These are phyloP conservation scores for Trichopus zeylanicus DNA, from an alignment of 116 monocot species.

Conservation along the genomic window DNA sequence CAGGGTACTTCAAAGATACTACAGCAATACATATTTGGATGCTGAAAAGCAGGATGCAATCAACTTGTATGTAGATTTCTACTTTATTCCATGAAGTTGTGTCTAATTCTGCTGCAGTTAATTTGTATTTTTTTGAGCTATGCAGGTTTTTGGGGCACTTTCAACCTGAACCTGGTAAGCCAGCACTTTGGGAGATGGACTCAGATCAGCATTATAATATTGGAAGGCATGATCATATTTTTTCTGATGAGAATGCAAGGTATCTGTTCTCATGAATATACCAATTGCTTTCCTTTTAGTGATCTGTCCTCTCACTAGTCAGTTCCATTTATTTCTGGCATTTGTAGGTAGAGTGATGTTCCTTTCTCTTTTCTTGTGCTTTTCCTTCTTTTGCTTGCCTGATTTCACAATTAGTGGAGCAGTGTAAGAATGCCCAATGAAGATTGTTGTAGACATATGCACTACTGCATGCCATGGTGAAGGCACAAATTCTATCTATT, in stretches of 20 bases:
- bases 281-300: neutral
- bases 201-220: slow-evolving; percentile 34
- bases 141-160: slow-evolving; percentile 77
- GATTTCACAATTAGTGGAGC: no score
- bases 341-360: neutral
- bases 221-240: slow-evolving; percentile 15
- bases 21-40: slow-evolving; percentile 69
- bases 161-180: slow-evolving; percentile 49
- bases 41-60: slow-evolving; percentile 71
- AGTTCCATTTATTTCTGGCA: neutral
- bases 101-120: neutral
- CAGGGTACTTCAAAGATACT: slow-evolving; percentile 62
- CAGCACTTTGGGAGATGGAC: slow-evolving; percentile 61
- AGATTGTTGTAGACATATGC: no score
- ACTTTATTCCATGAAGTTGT: neutral
- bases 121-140: neutral
- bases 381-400: no score
- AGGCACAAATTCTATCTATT: neutral
- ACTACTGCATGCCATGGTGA: no score
- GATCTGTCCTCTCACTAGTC: neutral
- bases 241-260: slow-evolving; percentile 40
- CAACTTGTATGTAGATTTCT: slow-evolving; percentile 36
- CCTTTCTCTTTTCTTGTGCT: no score
- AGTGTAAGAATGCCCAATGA: no score
- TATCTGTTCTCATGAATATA: neutral